Evolutionary conservation across 2,329 filamentous ascomycete species (phyloP), one percentile per base, ranked within the genome.

Genomic region (Diaporthe capsici): DNA sequence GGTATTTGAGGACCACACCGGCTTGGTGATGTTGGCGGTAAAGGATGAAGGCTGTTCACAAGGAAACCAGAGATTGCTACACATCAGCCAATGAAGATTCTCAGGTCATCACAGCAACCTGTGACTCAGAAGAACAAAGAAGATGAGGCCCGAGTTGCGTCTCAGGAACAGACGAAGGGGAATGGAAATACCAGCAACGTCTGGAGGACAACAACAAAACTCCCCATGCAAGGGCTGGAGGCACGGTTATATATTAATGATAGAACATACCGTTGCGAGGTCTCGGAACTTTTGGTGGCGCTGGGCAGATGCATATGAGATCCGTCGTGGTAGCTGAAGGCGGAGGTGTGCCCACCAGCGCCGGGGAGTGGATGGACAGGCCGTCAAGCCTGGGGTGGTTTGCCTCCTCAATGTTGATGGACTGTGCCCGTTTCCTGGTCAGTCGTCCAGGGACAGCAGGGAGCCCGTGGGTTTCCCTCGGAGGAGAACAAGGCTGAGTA

Each of bases 1-100:
- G 96, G 81, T 98, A 91, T 79, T 94, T 90, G 72, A 92, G 89
- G 51, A 96, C 94, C 70, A 98, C 95, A 67, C 91, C 88, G 25
- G 94, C 92, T 84, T 98, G 96, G 81, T 97, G 93, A 83, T 97
- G 94, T 83, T 98, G 96, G 53, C 97, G 95, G 87, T 98, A 99
- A 80, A 99, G 89, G 79, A 99, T 99, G 86, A 99, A 99, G 70
- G 96, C 97, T 99, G 71, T 74, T 75, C 84, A 83, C 82, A 81
- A 49, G 34, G 20, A 72, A 49, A 70, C 28, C 39, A 31, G 75
- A 77, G 25, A 51, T 51, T 71, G 47, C 47, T 68, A 65, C 31
- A 60, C 20, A 61, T 55, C 63, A 74, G 63, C 72, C 51, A 71
- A 71, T 71, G 28, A 71, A 44, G 20, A 53, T 37, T 55, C 68